Evolutionary conservation across 257 asterid species (phyloP), one percentile per base, ranked within the genome.

Genomic region (Solanum ossicruentum): DNA sequence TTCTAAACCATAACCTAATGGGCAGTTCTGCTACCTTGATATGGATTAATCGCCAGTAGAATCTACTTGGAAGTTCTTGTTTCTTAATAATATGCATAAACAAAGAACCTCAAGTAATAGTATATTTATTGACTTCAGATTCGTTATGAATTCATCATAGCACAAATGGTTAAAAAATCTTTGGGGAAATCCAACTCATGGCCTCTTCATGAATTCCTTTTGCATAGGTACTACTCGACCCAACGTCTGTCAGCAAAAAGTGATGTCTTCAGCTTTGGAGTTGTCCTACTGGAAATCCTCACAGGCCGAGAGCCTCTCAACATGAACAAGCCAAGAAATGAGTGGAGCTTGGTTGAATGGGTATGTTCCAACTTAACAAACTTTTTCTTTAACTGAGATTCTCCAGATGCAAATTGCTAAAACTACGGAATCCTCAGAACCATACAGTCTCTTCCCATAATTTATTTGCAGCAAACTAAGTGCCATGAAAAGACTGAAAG

Each of bases 291-390:
- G 78, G 98, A 95, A 88, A 91, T 93, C 55, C 86, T 93, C 58
- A 93, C 93, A 78, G 96, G 97, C 8, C 89, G 98, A 72, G 98
- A 95, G 73, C 98, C 98, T 85, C 98, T 95, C 87, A 93, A 95
- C 85, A 88, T 92, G 83, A 88, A 85, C 85, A 91, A 97, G 91
- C 97, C 97, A 82, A 89, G 92, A 52, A 88, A 89, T 47, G 98
- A 93, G 85, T 95, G 98, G 98, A 95, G 98, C 87, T 83, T 92
- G 87, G 95, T 93, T 65, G 98, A 95, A 92, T 95, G 98, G 98
- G 98, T 95, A 93, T 81, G 90, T 6, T 60, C 72, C 88, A 75
- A 54, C 86, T 82, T 84, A 78, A 77, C 39, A 73, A 32, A 57
- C 36, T 65, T 82, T 71, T 66, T 57, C 26, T 85, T 56, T 73